Evolutionary conservation across 768 basidiomycete genomes (phyloP).

Genomic region (Phylloporus sp.): DNA sequence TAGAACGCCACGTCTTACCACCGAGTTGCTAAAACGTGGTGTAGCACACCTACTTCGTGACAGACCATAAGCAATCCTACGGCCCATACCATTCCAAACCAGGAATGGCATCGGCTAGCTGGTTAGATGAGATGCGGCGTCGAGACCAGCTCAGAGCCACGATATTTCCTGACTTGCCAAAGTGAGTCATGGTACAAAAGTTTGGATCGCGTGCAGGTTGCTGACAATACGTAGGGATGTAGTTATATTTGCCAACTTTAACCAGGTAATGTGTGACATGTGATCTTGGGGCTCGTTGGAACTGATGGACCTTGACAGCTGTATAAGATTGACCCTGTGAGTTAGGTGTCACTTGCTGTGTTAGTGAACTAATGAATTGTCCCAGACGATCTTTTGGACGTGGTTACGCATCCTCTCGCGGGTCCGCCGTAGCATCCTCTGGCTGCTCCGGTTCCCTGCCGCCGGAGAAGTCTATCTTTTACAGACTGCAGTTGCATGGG

Average conservation of each 20-base stretch:
- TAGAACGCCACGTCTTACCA: background rate
- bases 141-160: slow-evolving; percentile 35
- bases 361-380: slow-evolving; percentile 4
- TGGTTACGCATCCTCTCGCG: slow-evolving; percentile 45
- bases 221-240: slow-evolving; percentile 30
- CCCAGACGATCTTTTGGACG: slow-evolving; percentile 40
- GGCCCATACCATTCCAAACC: slow-evolving; percentile 13
- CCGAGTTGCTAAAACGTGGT: background rate
- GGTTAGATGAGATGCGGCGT: slow-evolving; percentile 38
- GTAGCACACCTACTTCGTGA: slow-evolving; percentile 47
- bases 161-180: slow-evolving; percentile 43
- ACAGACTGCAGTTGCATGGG: slow-evolving; percentile 42
- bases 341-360: background rate
- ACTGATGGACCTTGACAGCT: slow-evolving; percentile 28
- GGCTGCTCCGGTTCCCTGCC: slow-evolving; percentile 49
- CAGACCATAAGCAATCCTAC: slow-evolving; percentile 48
- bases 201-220: background rate
- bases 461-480: slow-evolving; percentile 44
- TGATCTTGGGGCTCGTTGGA: background rate
- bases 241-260: slow-evolving; percentile 52
- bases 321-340: slow-evolving; percentile 45
- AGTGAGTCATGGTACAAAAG: slow-evolving; percentile 24
- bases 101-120: slow-evolving; percentile 24
- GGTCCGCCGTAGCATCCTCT: slow-evolving; percentile 47
- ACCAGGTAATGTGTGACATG: slow-evolving; percentile 37